Base-by-base conservation (phyloP, 768 basidiomycete genomes). In the Serendipita vermifera region DNA sequence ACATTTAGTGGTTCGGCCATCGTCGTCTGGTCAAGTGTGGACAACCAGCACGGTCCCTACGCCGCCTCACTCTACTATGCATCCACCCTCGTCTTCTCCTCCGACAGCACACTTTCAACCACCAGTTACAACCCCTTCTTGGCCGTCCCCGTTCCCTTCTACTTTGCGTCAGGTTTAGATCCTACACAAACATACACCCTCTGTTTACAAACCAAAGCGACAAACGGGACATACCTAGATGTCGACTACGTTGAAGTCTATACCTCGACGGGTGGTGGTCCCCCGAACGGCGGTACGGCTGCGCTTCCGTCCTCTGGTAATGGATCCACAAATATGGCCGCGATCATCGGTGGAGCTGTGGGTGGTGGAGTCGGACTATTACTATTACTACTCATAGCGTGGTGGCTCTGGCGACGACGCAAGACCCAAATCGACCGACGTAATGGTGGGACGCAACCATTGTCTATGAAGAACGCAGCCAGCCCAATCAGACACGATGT, bases 161-260 rank as follows among this genome's bases (percentile, higher is more conserved):
- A 26, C 46, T 51, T 51, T n/a, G 46, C 46, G 20, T 3, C 20
- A 20, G 46, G 46, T 3, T 29, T 51, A 29, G 27, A 51, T 26
- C 46, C 46, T 6, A 22, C 5, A 6, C 7, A 51, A n/a, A 3
- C 24, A 29, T 51, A 51, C 27, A 51, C 46, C 7, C 46, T 51
- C 17, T 15, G n/a, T 20, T 29, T 22, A 7, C 15, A 51, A n/a
- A 51, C 24, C 46, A 51, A 29, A 29, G 46, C 20, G n/a, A 51
- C 46, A 29, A 51, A 26, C n/a, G 46, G 46, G 5, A 51, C 46
- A 29, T 51, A 51, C n/a, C 17, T 51, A 6, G 46, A 51, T 51
- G 15, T 51, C 20, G 46, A 51, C 29, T 51, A 51, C 31, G 27
- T 51, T 29, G 27, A 29, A 15, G 31, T 51, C 17, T 51, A 51